Percentiles rank a stretch among this genome's conserved stretches.
Conservation (phyloP, 164 flowering plant species). For the Vitis labrusca region DNA sequence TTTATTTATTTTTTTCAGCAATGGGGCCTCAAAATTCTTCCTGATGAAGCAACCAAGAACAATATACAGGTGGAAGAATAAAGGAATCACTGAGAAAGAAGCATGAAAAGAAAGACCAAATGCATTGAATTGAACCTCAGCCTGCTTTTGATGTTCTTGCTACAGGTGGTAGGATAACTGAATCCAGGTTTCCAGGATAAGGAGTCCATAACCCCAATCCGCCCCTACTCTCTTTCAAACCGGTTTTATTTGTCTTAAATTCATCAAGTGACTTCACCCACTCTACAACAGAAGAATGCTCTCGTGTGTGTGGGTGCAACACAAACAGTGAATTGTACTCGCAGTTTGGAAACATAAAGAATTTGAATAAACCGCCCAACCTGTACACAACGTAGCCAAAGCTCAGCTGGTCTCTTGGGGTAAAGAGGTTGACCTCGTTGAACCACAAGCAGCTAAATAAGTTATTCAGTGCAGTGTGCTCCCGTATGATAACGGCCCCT, state of each 20-base stretch:
- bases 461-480: conserved; percentile 81
- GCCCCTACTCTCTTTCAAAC: conserved; percentile 80
- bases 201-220: conserved; percentile 97
- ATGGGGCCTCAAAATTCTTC: no score
- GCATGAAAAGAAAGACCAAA: neutral
- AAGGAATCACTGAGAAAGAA: no score
- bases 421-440: conserved; percentile 92
- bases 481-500: conserved; percentile 90
- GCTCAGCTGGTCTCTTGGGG: conserved; percentile 97
- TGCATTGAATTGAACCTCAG: conserved; percentile 28
- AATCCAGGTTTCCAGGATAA: conserved; percentile 75
- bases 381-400: conserved; percentile 93
- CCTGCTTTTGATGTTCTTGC: conserved; percentile 89
- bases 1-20: no score
- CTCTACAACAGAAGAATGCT: conserved; percentile 87
- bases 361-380: conserved; percentile 60
- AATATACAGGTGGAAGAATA: no score
- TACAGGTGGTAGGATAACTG: conserved; percentile 69
- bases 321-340: conserved; percentile 85
- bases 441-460: conserved; percentile 97
- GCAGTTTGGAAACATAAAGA: conserved; percentile 93
- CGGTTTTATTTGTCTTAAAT: conserved; percentile 46
- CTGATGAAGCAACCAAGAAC: no score
- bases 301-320: conserved; percentile 84
- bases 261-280: conserved; percentile 77